Evolutionary conservation across 306 rosid species (phyloP), one percentile per base, ranked within the genome.

Genomic region (Quercus engelmannii): DNA sequence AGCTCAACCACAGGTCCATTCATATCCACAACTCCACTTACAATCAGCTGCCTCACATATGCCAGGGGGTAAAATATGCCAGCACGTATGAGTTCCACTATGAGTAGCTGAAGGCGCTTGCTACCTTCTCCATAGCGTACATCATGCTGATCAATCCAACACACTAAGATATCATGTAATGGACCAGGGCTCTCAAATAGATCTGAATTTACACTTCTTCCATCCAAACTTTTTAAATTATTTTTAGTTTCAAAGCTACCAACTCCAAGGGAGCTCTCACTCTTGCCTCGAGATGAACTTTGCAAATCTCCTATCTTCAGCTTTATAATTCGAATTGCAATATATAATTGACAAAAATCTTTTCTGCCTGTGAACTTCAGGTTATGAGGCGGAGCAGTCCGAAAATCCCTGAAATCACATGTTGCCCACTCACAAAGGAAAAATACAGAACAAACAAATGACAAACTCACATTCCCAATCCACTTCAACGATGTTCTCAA

Each of bases 61-160:
- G 94, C 97, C 74, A 85, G 87, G 54, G 99, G 99, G 81, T 84
- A 79, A 84, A 95, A 91, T 31, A 93, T 90, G 33, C 99, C 99
- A 62, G 89, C 94, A 7, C 78, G 85, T 69, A 93, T 83, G 63
- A 95, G 92, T 83, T 95, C 98, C 69, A 85, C 87, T n/a, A 95
- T 79, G 76, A 95, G 91, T 67, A 93, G 89, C 79, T 93, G 89
- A 26, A 93, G 83, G 58, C 96, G 90, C 73, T 91, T 89, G 82
- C 81, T 85, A 77, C 97, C 99, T 87, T 90, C 96, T 77, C 96
- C 90, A 83, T 90, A 89, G 59, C 82, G 89, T 76, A 91, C 89
- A 55, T 83, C 90, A 90, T 95, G 98, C 79, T 95, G 99, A 89
- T 95, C 99, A 86, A 95, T 91, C 99, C 99, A 95, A 88, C 98